Base-by-base conservation (phyloP, 2,329 filamentous ascomycete genomes). In the Cladosporium cucumerinum region DNA sequence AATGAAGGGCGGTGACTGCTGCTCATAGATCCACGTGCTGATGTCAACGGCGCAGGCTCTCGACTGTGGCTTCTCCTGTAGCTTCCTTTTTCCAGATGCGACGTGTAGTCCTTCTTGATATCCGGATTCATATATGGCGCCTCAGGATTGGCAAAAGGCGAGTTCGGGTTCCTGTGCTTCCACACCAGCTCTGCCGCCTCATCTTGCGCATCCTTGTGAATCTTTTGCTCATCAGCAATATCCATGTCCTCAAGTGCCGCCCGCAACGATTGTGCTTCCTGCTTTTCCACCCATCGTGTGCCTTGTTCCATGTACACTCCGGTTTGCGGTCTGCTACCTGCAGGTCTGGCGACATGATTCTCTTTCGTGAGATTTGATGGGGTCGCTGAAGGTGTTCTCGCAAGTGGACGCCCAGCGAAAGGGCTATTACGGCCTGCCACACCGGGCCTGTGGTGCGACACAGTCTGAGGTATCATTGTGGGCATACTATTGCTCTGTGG, bases 111-210 rank as follows among this genome's bases (percentile, higher is more conserved):
- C 65, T 69, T 73, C 34, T 67, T 67, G 25, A 62, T 36, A 62
- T 77, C 75, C 26, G 75, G 75, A 57, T 77, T 77, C 30, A 65
- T 65, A 65, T 73, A 75, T 26, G 71, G 70, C n/a, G 64, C 78
- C 68, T 81, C 77, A 18, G 84, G 81, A 66, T 82, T 83, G 34
- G 82, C 82, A 70, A 87, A 89, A 11, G 89, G 86, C 1, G 86
- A 85, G 51, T 87, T 84, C 2, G 89, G 88, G 69, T 92, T 84
- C 73, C 89, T 83, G 73, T 94, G 91, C 72, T 88, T 86, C 84
- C 87, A 93, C 51, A 94, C 91, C 54, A 94, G 82, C 74, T 93
- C 89, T 1, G 89, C 88, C 12, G 91, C 91, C 75, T 94, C 91
- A 66, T 92, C 82, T 66, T 91, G 86, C 32, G 91, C 91, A 48